Conservation (phyloP, 306 rosid genomes). For the Bauhinia variegata region DNA sequence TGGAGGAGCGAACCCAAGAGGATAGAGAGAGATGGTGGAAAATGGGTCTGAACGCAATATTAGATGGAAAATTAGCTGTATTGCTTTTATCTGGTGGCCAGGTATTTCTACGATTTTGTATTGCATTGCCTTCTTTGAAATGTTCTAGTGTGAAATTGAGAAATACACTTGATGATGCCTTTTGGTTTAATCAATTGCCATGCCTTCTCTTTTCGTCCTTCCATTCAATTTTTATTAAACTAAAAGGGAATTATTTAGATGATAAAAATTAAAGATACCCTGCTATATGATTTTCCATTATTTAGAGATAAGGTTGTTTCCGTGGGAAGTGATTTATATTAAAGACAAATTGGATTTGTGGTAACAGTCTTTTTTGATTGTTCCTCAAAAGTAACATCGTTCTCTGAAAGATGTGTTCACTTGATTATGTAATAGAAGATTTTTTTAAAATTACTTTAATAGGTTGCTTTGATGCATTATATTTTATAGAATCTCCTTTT, state of each 20-base stretch:
- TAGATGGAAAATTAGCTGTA: constrained; percentile 89
- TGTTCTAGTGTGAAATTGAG: constrained; percentile 19
- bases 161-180: constrained; percentile 1
- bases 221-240: constrained; percentile 41
- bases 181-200: constrained; percentile 25
- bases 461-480: constrained; percentile 23
- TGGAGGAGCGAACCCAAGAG: constrained; percentile 76
- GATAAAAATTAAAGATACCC: constrained; percentile 24
- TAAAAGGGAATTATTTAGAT: constrained; percentile 5
- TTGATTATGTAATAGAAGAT: constrained; percentile 37
- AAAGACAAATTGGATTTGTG: constrained; percentile 37
- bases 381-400: constrained; percentile 44
- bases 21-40: constrained; percentile 97
- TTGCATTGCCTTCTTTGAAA: not conserved
- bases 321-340: constrained; percentile 38
- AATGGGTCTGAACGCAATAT: constrained; percentile 86
- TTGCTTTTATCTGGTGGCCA: constrained; percentile 97
- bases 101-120: constrained; percentile 43
- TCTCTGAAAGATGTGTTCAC: constrained; percentile 35
- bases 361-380: constrained; percentile 29
- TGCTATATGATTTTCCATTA: constrained; percentile 35
- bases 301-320: constrained; percentile 53
- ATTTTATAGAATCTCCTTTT: not conserved
- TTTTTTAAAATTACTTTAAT: constrained; percentile 20
- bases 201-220: constrained; percentile 26